Evolutionary conservation across 2,329 filamentous ascomycete species (phyloP).

Genomic region (Colletotrichum lentis): DNA sequence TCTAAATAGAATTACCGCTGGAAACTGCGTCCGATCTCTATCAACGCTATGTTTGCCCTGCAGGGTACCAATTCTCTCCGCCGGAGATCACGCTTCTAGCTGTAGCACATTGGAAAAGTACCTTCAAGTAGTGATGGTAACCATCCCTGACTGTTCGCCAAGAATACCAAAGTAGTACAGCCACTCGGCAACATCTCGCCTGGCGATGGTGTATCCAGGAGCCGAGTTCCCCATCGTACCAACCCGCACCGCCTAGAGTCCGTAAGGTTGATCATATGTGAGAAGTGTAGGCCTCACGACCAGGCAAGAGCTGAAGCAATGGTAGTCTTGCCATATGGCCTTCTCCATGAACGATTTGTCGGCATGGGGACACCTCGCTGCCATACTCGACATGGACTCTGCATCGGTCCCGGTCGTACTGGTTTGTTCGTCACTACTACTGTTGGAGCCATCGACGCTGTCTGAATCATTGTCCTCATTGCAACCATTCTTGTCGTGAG

Average conservation of each 20-base stretch:
- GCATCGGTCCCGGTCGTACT: neutral
- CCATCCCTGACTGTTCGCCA: neutral
- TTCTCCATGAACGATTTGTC: conserved; percentile 5
- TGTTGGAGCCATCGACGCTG: too few relatives aligned
- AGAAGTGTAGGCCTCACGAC: conserved; percentile 13
- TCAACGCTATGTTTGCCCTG: neutral
- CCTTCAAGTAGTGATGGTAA: conserved; percentile 14
- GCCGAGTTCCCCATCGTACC: conserved; percentile 2
- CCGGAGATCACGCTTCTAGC: neutral
- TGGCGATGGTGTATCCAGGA: conserved; percentile 1
- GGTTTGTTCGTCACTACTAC: neutral
- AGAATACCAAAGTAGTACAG: conserved; percentile 3
- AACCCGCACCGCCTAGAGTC: conserved; percentile 5
- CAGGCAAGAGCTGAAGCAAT: conserved; percentile 8
- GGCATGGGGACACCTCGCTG: neutral
- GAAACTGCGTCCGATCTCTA: neutral
- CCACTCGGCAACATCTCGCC: conserved; percentile 3
- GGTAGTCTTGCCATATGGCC: neutral
- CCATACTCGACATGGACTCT: neutral
- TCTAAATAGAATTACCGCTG: neutral
- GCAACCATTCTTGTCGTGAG: too few relatives aligned
- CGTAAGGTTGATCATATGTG: neutral
- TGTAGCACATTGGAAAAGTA: neutral
- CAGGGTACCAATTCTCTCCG: too few relatives aligned
- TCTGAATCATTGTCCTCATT: neutral